Evolutionary conservation across 768 basidiomycete genomes (phyloP), one percentile per base, ranked within the genome.

Genomic region (Xerocomellus chrysenteron): DNA sequence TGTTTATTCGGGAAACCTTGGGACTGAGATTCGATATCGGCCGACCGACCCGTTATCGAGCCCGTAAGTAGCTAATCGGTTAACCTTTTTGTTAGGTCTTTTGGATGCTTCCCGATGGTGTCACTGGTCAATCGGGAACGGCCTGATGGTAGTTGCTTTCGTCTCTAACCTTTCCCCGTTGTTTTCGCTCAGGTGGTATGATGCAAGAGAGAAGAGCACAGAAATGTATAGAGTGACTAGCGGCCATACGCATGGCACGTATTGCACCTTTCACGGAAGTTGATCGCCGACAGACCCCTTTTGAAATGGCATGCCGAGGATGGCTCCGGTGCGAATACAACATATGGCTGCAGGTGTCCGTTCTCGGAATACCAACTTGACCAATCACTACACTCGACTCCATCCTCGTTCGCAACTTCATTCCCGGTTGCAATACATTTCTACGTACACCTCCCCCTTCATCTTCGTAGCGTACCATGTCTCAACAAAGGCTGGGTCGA

Each of bases 401-500:
- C 45, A 37, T 52, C 53, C 50, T 52, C 50, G 10, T 43, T 45
- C 50, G 19, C 47, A 44, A 50, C 57, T 47, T 50, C 58, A 44
- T 40, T 19, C 47, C 40, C 44, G 35, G 19, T 45, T 17, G 36
- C 46, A 44, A 45, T 52, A 65, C 61, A 62, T 68, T 56, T 60
- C 63, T 64, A 64, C 59, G 19, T 52, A 52, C 49, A 30, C 47
- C 47, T 53, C 30, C 26, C 49, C 39, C 42, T 45, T 49, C 45
- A 4, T 51, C 54, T 63, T 67, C 60, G 55, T 65, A 50, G 30
- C 62, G 57, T 65, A 65, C 58, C 52, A 84, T 82, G 81, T 76
- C 79, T 52, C 76, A 69, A 55, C 80, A 78, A 65, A 67, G 69
- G 61, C 74, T 68, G 41, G 67, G 74, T 54, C 78, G 84, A 53